Conservation (phyloP, 2,329 filamentous ascomycete genomes). For the Penicillium sp. region DNA sequence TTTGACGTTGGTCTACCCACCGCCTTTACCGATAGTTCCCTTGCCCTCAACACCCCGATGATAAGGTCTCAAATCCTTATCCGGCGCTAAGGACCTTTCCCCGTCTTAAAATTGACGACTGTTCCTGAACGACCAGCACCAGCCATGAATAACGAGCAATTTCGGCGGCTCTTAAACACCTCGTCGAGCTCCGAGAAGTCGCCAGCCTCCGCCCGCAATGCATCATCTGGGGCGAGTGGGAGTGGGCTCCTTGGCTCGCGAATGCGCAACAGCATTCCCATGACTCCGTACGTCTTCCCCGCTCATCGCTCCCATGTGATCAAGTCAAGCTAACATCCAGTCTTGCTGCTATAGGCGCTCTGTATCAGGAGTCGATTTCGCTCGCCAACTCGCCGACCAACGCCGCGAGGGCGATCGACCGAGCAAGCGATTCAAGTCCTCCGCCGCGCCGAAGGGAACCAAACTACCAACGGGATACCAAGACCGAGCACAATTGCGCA, state of each 20-base stretch:
- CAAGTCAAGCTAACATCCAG: slow-evolving; percentile 6
- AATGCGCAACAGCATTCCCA: slow-evolving; percentile 77
- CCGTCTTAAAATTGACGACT: slow-evolving; percentile 13
- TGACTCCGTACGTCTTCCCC: slow-evolving; percentile 72
- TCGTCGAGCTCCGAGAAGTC: slow-evolving; percentile 30
- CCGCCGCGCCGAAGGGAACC: slow-evolving; percentile 75
- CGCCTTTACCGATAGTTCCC: neutral
- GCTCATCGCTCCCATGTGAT: neutral
- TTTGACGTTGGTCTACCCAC: neutral
- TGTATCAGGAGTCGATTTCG: slow-evolving; percentile 68
- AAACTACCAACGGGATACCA: slow-evolving; percentile 77
- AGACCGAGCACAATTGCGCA: slow-evolving; percentile 70
- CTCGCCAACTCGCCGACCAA: slow-evolving; percentile 77
- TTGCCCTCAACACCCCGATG: neutral
- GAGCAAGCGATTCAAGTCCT: slow-evolving; percentile 71
- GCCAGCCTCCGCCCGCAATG: slow-evolving; percentile 19
- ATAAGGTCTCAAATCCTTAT: slow-evolving; percentile 6
- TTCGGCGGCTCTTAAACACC: slow-evolving; percentile 71
- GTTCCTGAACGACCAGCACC: neutral
- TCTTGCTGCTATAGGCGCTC: slow-evolving; percentile 56
- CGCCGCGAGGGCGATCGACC: slow-evolving; percentile 54
- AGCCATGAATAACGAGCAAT: slow-evolving; percentile 92
- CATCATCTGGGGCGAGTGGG: slow-evolving; percentile 45
- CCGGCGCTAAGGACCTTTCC: slow-evolving; percentile 16
- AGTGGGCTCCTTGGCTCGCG: slow-evolving; percentile 68